Base-by-base conservation (phyloP, 2,329 filamentous ascomycete species). In the Fusarium clavum region DNA sequence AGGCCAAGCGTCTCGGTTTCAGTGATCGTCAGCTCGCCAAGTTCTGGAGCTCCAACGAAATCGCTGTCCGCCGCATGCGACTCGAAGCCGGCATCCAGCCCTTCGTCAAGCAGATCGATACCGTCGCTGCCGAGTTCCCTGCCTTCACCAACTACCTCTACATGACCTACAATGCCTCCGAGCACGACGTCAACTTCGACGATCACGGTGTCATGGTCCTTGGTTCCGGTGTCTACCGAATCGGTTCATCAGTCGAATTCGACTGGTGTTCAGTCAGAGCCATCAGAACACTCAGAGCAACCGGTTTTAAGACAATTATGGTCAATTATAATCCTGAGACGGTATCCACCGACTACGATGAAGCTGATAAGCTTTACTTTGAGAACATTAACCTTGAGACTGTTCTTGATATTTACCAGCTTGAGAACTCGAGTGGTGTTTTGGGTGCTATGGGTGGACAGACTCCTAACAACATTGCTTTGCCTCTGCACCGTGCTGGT, bases 201-300 rank as follows among this genome's bases (percentile, higher is more conserved):
- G 96, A 99, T 77, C 90, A 95, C 68, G 96, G 96, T 77, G 88
- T 98, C 66, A 98, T 98, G 94, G 95, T 99, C 11, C 86, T 98
- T 30, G 95, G 95, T 16, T 98, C 94, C 32, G 95, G 95, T 81
- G 94, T 98, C 12, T 98, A 98, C 85, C 90, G 96, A 66, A 99
- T 99, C 71, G 96, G 96, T 72, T 98, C 94, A 0, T 98, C 95
- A 0, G 96, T 99, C 63, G 96, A 99, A 79, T 99, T 99, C 80
- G 96, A 99, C 81, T 99, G 96, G 96, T 98, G 96, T 80, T 97
- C 96, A 7, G 96, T 99, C 29, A 88, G 95, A 64, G 94, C 96
- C 8, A 97, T 98, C 68, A 91, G 95, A 69, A 98, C 96, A 3
- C 87, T 99, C 10, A 90, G 96, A 53, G 89, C 93, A 71, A 88